These are phyloP conservation scores for Hyaloscypha finlandica DNA, from an alignment of 495 filamentous ascomycete species.

Conservation along the genomic window DNA sequence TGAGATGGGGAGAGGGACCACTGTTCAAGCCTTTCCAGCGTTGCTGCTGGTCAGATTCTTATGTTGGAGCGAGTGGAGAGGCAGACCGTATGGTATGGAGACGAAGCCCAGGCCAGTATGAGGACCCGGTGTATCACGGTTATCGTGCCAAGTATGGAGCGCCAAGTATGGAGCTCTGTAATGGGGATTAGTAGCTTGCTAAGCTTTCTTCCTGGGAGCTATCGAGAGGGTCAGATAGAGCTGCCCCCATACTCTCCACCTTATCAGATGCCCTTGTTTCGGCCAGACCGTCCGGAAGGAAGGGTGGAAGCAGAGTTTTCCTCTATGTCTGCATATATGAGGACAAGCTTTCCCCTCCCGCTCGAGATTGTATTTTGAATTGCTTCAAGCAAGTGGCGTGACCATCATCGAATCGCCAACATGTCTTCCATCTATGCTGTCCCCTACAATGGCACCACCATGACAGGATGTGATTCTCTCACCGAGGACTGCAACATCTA, in stretches of 20 bases:
- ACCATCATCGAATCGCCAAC: not conserved
- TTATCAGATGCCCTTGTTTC: conserved; percentile 7
- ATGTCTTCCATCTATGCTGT: conserved; percentile 36
- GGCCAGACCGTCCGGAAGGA: conserved; percentile 9
- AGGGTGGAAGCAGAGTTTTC: not conserved
- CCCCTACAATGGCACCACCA: conserved; percentile 64
- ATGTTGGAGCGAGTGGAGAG: not conserved
- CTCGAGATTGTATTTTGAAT: not conserved
- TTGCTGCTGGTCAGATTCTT: not conserved
- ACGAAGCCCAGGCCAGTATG: too few species aligned
- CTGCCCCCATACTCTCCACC: not conserved
- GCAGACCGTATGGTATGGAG: not conserved
- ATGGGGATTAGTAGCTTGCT: conserved; percentile 15
- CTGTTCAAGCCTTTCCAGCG: not conserved
- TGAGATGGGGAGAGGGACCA: not conserved
- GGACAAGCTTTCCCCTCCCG: not conserved
- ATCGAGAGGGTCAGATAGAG: not conserved
- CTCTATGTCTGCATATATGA: not conserved
- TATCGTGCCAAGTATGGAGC: not conserved
- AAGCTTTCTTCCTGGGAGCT: not conserved
- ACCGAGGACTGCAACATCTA: conserved; percentile 73
- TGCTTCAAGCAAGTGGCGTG: conserved; percentile 1
- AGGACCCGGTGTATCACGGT: not conserved
- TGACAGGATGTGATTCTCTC: conserved; percentile 73
- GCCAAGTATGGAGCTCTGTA: conserved; percentile 12